These are phyloP conservation scores for Fusarium clavum DNA, from an alignment of 2,329 filamentous ascomycete species.

Conservation along the genomic window DNA sequence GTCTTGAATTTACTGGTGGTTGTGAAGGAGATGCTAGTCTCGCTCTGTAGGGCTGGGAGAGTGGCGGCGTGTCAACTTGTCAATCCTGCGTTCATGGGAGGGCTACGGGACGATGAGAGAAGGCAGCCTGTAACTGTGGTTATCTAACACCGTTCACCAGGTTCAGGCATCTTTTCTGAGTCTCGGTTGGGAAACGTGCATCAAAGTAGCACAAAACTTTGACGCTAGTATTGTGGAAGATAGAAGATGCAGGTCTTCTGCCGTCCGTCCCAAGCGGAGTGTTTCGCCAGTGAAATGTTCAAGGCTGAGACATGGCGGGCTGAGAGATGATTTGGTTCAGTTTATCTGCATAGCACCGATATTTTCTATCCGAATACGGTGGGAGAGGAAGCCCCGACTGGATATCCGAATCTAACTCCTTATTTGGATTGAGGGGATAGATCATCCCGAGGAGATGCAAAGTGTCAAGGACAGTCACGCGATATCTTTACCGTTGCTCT, in stretches of 20 bases:
- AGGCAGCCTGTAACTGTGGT: not conserved
- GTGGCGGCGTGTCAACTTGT: slow-evolving; percentile 10
- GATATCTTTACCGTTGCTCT: slow-evolving; percentile 4
- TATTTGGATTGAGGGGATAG: not conserved
- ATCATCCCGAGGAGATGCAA: slow-evolving; percentile 27
- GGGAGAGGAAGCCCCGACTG: not conserved
- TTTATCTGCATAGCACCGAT: not conserved
- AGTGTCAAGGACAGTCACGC: not conserved
- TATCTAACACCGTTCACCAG: not conserved
- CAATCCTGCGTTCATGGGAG: slow-evolving; percentile 24
- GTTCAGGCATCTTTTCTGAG: not conserved
- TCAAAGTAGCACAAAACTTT: not conserved
- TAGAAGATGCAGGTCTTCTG: not conserved
- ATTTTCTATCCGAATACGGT: slow-evolving; percentile 13
- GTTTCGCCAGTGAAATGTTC: not conserved
- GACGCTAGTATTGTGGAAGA: not conserved
- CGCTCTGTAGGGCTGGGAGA: slow-evolving; percentile 1
- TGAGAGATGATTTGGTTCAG: not conserved
- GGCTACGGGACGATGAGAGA: slow-evolving; percentile 14
- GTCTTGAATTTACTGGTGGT: slow-evolving; percentile 8
- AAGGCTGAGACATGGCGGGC: not conserved
- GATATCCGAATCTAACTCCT: not conserved
- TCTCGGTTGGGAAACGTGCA: not conserved
- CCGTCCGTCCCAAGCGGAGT: not conserved
- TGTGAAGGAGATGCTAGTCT: slow-evolving; percentile 8